phyloP scores from a whole-genome alignment of 371 early-diverging fungal genomes.

The Saksenaea oblongispora region DNA sequence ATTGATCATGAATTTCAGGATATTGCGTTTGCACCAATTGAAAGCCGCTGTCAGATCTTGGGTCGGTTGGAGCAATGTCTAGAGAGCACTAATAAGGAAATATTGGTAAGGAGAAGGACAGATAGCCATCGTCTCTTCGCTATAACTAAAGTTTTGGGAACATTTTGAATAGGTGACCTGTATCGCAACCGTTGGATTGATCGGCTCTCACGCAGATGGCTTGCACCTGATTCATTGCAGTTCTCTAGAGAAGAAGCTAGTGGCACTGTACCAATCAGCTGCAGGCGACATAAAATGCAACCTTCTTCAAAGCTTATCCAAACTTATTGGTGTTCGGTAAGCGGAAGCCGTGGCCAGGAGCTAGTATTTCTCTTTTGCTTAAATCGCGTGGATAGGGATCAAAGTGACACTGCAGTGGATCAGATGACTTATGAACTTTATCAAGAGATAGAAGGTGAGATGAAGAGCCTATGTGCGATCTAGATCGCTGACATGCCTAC shows the following conservation, averaged over 20 bases:
- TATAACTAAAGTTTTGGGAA: not conserved
- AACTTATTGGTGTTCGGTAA: constrained; percentile 45
- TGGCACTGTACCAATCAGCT: constrained; percentile 22
- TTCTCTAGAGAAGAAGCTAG: constrained; percentile 17
- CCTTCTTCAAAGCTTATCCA: constrained; percentile 42
- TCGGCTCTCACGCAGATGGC: constrained; percentile 37
- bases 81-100: constrained; percentile 30
- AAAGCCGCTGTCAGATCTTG: constrained; percentile 29
- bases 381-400: not conserved
- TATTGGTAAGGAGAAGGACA: constrained; percentile 27
- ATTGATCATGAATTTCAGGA: constrained; percentile 18
- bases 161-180: constrained; percentile 30
- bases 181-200: constrained; percentile 38
- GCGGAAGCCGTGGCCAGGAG: not conserved
- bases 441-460: constrained; percentile 26
- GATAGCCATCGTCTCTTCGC: not conserved
- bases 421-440: constrained; percentile 30
- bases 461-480: not conserved
- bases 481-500: not conserved
- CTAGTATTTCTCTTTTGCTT: not conserved
- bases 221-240: constrained; percentile 20
- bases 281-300: constrained; percentile 37
- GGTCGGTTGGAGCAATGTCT: constrained; percentile 25
- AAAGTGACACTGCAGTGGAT: constrained; percentile 25
- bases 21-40: constrained; percentile 27